Conservation (phyloP, 495 filamentous ascomycete species). For the Halenospora varia region DNA sequence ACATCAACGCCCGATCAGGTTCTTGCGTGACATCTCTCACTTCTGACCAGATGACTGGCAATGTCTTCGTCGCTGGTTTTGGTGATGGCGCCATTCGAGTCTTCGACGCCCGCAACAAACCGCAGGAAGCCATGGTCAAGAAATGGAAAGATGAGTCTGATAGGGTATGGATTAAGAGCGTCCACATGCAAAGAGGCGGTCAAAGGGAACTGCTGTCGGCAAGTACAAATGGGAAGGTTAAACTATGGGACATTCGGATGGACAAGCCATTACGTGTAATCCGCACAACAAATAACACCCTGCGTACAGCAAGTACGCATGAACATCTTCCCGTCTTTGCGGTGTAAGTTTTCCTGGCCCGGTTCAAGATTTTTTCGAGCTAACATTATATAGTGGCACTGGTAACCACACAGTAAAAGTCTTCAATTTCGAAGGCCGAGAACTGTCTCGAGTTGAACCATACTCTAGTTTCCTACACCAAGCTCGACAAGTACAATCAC, state of each 20-base stretch:
- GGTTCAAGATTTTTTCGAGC: conserved; percentile 10
- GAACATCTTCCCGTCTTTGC: conserved; percentile 97
- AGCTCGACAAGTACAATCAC: conserved; percentile 65
- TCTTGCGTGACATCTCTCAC: conserved; percentile 95
- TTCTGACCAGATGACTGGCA: conserved; percentile 94
- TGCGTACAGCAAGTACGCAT: conserved; percentile 85
- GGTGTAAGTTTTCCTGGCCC: conserved; percentile 58
- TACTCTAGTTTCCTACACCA: conserved; percentile 84
- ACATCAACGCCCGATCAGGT: conserved; percentile 92
- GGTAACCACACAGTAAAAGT: conserved; percentile 84
- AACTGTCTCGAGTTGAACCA: conserved; percentile 78
- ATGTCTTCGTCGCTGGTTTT: conserved; percentile 93
- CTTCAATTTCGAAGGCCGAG: conserved; percentile 78
- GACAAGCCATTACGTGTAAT: conserved; percentile 70
- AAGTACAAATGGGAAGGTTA: conserved; percentile 85
- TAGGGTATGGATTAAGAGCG: conserved; percentile 87
- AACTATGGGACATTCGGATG: conserved; percentile 94
- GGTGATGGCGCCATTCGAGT: conserved; percentile 95
- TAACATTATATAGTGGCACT: conserved; percentile 62
- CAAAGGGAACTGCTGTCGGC: conserved; percentile 84
- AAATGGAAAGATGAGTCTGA: conserved; percentile 87
- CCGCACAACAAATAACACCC: conserved; percentile 67
- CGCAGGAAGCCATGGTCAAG: conserved; percentile 83
- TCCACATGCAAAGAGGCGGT: conserved; percentile 95
- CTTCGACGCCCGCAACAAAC: conserved; percentile 81